phyloP scores from a whole-genome alignment of 306 rosid species.

The Malus fusca region DNA sequence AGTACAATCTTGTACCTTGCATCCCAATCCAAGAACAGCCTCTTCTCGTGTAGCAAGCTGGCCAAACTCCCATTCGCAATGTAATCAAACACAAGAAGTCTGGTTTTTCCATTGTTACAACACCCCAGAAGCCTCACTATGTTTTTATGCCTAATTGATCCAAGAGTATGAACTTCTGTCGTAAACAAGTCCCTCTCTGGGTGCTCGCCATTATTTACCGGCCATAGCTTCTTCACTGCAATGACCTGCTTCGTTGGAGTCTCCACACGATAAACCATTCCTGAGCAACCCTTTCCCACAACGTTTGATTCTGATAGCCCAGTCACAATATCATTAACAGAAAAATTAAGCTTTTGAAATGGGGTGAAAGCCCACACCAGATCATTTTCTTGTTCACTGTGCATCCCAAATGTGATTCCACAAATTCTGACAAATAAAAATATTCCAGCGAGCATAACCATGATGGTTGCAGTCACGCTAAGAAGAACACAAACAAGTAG shows the following conservation, averaged over 20 bases:
- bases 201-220: constrained; percentile 45
- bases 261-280: constrained; percentile 84
- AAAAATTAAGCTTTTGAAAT: constrained; percentile 78
- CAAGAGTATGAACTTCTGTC: constrained; percentile 82
- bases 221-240: constrained; percentile 97
- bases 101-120: constrained; percentile 67
- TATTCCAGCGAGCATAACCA: constrained; percentile 44
- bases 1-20: constrained; percentile 75
- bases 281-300: constrained; percentile 85
- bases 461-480: constrained; percentile 47
- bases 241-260: constrained; percentile 69
- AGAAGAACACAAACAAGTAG: constrained; percentile 49
- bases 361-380: constrained; percentile 85
- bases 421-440: constrained; percentile 47
- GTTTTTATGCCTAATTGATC: constrained; percentile 84
- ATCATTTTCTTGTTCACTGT: constrained; percentile 36
- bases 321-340: constrained; percentile 57
- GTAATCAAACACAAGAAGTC: constrained; percentile 80
- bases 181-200: constrained; percentile 64
- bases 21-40: constrained; percentile 92
- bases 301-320: constrained; percentile 68
- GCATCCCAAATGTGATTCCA: constrained; percentile 30
- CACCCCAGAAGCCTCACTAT: constrained; percentile 88
- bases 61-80: constrained; percentile 78
- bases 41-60: constrained; percentile 68